These are phyloP conservation scores for Silene latifolia DNA, from an alignment of 148 eudicot genomes.

Conservation along the genomic window DNA sequence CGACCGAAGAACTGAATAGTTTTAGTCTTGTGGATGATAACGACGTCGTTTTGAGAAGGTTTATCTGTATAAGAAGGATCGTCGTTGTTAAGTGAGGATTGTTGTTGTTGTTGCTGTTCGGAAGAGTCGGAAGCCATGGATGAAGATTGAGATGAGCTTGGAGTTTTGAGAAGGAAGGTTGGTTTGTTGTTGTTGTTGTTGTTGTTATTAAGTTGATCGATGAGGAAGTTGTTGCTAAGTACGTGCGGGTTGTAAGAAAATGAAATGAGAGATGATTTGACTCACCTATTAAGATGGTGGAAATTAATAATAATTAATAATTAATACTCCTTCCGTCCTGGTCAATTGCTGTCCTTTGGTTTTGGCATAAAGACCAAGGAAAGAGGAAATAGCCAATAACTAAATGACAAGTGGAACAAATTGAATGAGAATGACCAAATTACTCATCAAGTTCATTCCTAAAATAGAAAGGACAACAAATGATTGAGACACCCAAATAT, in stretches of 20 bases:
- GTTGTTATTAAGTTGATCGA: background rate
- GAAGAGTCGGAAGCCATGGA: slow-evolving; percentile 28
- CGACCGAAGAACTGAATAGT: slow-evolving; percentile 64
- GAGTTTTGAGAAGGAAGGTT: background rate
- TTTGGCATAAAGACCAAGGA: no score
- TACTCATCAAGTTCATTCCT: no score
- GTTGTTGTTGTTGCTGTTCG: slow-evolving; percentile 27
- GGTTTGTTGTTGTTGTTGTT: background rate
- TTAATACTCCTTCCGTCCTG: no score
- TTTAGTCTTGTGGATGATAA: slow-evolving; percentile 59
- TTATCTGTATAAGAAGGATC: background rate
- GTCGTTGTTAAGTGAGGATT: slow-evolving; percentile 6
- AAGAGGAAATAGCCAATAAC: no score
- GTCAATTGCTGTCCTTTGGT: no score
- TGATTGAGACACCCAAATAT: no score
- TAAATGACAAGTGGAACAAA: no score
- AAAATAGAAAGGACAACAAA: no score
- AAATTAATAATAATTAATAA: no score
- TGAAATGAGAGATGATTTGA: no score
- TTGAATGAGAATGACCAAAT: no score
- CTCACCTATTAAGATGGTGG: no score
- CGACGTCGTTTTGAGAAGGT: slow-evolving; percentile 29
- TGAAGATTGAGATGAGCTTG: slow-evolving; percentile 3
- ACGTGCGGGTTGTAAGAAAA: slow-evolving; percentile 1
- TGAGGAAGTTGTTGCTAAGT: background rate